Evolutionary conservation across 2,329 filamentous ascomycete species (phyloP).

Genomic region (Acrocalymma vagum): DNA sequence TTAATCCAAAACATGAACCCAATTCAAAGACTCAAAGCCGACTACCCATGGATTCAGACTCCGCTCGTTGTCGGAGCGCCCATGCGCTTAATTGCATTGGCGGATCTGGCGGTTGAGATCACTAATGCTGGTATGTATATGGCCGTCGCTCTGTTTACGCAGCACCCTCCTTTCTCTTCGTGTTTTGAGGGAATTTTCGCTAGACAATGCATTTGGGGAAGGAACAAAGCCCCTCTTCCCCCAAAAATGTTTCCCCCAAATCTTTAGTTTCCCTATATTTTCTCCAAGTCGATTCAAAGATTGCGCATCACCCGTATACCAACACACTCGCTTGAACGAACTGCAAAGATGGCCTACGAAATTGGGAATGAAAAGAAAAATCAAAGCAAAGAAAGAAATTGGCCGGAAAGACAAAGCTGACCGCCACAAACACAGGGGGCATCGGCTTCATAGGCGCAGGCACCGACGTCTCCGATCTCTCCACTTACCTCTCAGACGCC

Average conservation of each 20-base stretch:
- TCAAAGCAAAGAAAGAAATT: too few relatives aligned
- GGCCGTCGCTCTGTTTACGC: neutral
- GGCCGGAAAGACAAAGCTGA: too few relatives aligned
- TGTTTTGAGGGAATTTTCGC: too few relatives aligned
- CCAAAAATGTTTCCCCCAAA: too few relatives aligned
- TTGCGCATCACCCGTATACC: neutral
- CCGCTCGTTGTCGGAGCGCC: slow-evolving; percentile 71
- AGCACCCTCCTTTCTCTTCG: too few relatives aligned
- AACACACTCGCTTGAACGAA: too few relatives aligned
- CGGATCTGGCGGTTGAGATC: slow-evolving; percentile 66
- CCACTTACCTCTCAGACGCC: slow-evolving; percentile 34
- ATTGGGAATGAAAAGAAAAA: too few relatives aligned
- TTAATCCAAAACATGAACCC: slow-evolving; percentile 11
- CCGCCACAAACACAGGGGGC: slow-evolving; percentile 53
- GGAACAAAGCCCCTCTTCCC: too few relatives aligned
- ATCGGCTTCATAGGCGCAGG: slow-evolving; percentile 57
- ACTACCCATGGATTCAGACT: slow-evolving; percentile 66
- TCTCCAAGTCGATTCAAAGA: too few relatives aligned
- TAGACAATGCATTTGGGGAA: too few relatives aligned
- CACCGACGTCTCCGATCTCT: slow-evolving; percentile 49
- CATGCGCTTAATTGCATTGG: slow-evolving; percentile 71
- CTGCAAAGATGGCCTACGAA: too few relatives aligned
- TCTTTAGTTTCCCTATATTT: too few relatives aligned
- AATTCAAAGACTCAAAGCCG: slow-evolving; percentile 31
- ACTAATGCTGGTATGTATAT: slow-evolving; percentile 58